These are phyloP conservation scores for Pseudogymnoascus sp. DNA, from an alignment of 2,329 filamentous ascomycete genomes.

Conservation along the genomic window DNA sequence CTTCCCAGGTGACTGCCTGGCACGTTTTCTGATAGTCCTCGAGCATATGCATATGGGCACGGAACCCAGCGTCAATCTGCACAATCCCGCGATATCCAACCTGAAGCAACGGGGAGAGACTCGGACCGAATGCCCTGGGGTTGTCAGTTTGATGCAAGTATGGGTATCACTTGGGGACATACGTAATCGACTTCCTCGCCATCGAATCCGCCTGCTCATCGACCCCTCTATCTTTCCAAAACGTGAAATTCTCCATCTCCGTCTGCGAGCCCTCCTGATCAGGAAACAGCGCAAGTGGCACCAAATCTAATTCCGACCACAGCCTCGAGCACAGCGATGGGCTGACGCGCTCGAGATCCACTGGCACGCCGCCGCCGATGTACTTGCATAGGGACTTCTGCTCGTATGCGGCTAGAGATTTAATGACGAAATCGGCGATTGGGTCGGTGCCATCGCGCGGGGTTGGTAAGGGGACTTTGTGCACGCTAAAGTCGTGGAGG, in stretches of 20 bases:
- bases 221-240: slow-evolving; percentile 52
- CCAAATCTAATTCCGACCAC: slow-evolving; percentile 70
- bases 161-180: slow-evolving; percentile 26
- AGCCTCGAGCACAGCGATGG: slow-evolving; percentile 62
- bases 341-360: slow-evolving; percentile 50
- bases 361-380: slow-evolving; percentile 63
- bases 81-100: slow-evolving; percentile 51
- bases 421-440: slow-evolving; percentile 54
- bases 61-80: slow-evolving; percentile 48
- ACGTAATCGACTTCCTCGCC: slow-evolving; percentile 71
- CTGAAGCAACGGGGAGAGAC: slow-evolving; percentile 59
- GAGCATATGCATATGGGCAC: slow-evolving; percentile 41
- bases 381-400: slow-evolving; percentile 65
- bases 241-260: slow-evolving; percentile 30
- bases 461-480: slow-evolving; percentile 43
- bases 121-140: slow-evolving; percentile 64
- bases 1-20: slow-evolving; percentile 45
- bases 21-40: slow-evolving; percentile 48
- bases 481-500: slow-evolving; percentile 63
- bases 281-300: slow-evolving; percentile 58
- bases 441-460: slow-evolving; percentile 35
- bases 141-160: slow-evolving; percentile 4
- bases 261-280: slow-evolving; percentile 29
- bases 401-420: slow-evolving; percentile 51
- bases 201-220: slow-evolving; percentile 79